Percentiles rank a stretch among this genome's conserved stretches.
Conservation (phyloP, 2,329 filamentous ascomycete genomes). For the Xylaria sp. region DNA sequence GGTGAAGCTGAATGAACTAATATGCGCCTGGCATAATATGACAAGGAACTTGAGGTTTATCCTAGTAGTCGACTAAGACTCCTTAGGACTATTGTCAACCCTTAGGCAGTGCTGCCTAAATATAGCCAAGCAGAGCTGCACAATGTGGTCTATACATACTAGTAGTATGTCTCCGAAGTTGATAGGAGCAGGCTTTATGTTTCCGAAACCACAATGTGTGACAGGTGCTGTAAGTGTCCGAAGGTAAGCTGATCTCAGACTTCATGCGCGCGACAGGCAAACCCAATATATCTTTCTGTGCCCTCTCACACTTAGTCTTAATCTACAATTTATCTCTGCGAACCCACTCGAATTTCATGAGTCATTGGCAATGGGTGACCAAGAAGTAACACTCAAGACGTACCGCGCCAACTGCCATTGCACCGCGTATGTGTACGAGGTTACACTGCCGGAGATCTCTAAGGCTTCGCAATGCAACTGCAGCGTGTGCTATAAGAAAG, state of each 20-base stretch:
- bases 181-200: not conserved
- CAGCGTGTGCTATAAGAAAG: slow-evolving; percentile 13
- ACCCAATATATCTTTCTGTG: not conserved
- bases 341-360: not conserved
- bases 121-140: not conserved
- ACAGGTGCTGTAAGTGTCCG: not conserved
- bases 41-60: not conserved
- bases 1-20: too few relatives aligned
- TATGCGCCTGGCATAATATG: not conserved
- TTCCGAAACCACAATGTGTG: not conserved
- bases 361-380: not conserved
- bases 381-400: not conserved
- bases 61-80: not conserved
- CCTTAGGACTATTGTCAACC: not conserved
- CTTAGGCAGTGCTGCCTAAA: not conserved
- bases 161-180: not conserved
- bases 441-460: slow-evolving; percentile 4
- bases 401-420: slow-evolving; percentile 17
- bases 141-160: not conserved
- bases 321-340: not conserved
- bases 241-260: slow-evolving; percentile 6
- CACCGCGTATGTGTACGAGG: slow-evolving; percentile 6
- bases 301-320: not conserved
- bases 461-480: slow-evolving; percentile 10
- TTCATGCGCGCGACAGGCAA: not conserved